phyloP scores from a whole-genome alignment of 75 land plant genomes.

The Picea glauca region DNA sequence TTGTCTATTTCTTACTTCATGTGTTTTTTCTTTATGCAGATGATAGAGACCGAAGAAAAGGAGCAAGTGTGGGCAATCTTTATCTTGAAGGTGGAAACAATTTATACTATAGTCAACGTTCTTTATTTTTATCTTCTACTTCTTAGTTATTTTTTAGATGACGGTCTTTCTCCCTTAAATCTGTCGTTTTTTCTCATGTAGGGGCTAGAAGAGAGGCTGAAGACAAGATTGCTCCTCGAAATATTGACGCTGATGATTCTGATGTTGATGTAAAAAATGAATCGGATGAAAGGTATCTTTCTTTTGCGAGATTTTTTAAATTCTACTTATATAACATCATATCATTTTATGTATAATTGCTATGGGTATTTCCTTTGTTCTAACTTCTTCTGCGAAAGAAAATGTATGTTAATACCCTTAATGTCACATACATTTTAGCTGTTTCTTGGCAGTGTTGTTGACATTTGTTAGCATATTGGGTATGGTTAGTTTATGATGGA shows the following conservation, averaged over 20 bases:
- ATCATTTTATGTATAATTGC: no score
- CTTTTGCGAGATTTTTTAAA: background rate
- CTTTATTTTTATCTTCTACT: slow-evolving; percentile 17
- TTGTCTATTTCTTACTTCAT: no score
- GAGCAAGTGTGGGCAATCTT: slow-evolving; percentile 30
- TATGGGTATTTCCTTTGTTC: no score
- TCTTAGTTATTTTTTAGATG: background rate
- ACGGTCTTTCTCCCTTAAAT: background rate
- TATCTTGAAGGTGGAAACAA: slow-evolving; percentile 52
- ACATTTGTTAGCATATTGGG: no score
- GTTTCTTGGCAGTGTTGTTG: no score
- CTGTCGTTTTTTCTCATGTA: slow-evolving; percentile 13
- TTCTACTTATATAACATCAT: no score
- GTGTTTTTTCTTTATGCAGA: slow-evolving; percentile 38
- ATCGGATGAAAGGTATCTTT: slow-evolving; percentile 69
- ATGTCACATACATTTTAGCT: no score
- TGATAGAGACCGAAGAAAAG: slow-evolving; percentile 80
- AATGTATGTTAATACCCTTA: no score
- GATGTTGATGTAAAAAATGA: slow-evolving; percentile 81
- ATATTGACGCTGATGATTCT: slow-evolving; percentile 94
- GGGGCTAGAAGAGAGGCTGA: slow-evolving; percentile 74
- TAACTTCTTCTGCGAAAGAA: no score
- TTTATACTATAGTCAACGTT: background rate
- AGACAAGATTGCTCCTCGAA: slow-evolving; percentile 64
- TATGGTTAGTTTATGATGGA: no score